Evolutionary conservation across 257 asterid species (phyloP).

Genomic region (Solanum rostratum): DNA sequence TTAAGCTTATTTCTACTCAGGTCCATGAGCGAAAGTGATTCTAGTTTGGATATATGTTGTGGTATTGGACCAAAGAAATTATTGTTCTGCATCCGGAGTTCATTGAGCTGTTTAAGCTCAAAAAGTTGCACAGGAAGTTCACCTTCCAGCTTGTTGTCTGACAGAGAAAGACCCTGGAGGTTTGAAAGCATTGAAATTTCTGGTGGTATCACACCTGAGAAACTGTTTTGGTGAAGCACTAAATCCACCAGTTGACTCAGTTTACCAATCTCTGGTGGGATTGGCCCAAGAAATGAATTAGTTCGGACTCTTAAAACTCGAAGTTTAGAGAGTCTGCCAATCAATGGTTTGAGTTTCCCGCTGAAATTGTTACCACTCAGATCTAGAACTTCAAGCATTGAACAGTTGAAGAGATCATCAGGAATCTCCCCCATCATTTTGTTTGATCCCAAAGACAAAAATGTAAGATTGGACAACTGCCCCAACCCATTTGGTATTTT

Average conservation of each 20-base stretch:
- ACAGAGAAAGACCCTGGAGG: constrained; percentile 54
- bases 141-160: constrained; percentile 42
- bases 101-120: constrained; percentile 36
- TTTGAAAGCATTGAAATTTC: constrained; percentile 40
- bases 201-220: constrained; percentile 48
- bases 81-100: constrained; percentile 44
- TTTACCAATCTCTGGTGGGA: constrained; percentile 57
- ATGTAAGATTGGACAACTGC: constrained; percentile 32
- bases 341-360: constrained; percentile 27
- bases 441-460: constrained; percentile 37
- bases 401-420: constrained; percentile 50
- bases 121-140: constrained; percentile 40
- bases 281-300: constrained; percentile 34
- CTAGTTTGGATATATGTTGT: constrained; percentile 30
- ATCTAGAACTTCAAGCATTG: constrained; percentile 35
- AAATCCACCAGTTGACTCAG: constrained; percentile 35
- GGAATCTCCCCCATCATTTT: constrained; percentile 43
- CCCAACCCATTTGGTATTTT: constrained; percentile 45
- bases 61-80: constrained; percentile 46
- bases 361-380: constrained; percentile 27
- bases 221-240: constrained; percentile 32
- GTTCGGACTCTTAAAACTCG: constrained; percentile 15
- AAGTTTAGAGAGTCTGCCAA: constrained; percentile 44
- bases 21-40: constrained; percentile 40
- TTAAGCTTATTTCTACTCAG: constrained; percentile 56